These are phyloP conservation scores for Ambrosia artemisiifolia DNA, from an alignment of 129 eudicot species.

Conservation along the genomic window DNA sequence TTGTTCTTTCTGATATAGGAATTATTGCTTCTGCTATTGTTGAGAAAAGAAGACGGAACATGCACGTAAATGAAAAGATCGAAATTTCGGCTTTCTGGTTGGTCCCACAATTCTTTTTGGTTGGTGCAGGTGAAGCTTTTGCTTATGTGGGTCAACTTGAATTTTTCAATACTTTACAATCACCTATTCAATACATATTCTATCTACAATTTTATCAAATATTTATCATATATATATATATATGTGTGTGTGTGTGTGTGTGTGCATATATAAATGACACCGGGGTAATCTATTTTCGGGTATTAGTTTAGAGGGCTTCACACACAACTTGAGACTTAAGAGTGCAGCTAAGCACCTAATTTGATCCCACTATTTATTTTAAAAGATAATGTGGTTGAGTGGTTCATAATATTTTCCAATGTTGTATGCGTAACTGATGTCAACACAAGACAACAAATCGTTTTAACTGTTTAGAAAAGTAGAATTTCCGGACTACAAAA, in stretches of 20 bases:
- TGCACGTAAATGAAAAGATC: constrained; percentile 14
- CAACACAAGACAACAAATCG: not conserved
- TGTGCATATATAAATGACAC: not conserved
- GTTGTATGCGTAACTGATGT: not conserved
- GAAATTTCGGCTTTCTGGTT: constrained; percentile 80
- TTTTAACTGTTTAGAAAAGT: not conserved
- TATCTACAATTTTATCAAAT: not conserved
- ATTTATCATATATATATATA: not conserved
- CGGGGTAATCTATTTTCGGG: not conserved
- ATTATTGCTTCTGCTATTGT: constrained; percentile 73
- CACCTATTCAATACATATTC: not conserved
- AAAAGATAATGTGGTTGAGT: not conserved
- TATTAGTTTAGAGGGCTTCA: not conserved
- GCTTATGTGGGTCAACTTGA: constrained; percentile 97
- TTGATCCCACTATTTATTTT: not conserved
- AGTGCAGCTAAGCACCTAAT: not conserved
- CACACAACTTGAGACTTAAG: no score
- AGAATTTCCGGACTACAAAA: constrained; percentile 11
- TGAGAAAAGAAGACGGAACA: constrained; percentile 53
- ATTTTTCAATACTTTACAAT: constrained; percentile 34
- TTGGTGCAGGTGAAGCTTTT: constrained; percentile 96
- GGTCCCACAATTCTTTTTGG: constrained; percentile 81
- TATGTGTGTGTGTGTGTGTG: no score
- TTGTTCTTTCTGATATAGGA: constrained; percentile 55
- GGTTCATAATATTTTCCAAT: not conserved